phyloP scores from a whole-genome alignment of 1,139 yeast genomes.

The Pichia norvegensis region DNA sequence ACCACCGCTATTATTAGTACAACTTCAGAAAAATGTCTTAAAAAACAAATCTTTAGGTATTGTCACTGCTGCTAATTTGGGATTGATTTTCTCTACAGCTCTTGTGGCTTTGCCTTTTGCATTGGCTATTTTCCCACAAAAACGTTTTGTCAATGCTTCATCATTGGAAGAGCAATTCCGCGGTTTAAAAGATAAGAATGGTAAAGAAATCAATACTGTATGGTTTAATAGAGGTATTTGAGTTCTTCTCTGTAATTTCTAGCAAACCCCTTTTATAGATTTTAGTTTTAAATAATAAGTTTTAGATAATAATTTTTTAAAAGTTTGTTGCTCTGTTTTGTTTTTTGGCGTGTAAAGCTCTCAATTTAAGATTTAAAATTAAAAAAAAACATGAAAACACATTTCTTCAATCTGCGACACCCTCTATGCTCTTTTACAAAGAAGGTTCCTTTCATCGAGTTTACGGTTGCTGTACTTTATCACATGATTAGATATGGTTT shows the following conservation, averaged over 20 bases:
- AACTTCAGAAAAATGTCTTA: slow-evolving; percentile 61
- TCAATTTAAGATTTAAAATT: too few relatives aligned
- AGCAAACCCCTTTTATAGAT: background rate
- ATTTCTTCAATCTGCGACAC: too few relatives aligned
- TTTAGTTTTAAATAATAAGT: too few relatives aligned
- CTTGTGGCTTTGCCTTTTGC: slow-evolving; percentile 90
- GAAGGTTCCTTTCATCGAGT: too few relatives aligned
- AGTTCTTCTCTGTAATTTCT: background rate
- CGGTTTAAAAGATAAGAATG: slow-evolving; percentile 53
- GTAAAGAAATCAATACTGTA: slow-evolving; percentile 51
- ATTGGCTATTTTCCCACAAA: slow-evolving; percentile 89
- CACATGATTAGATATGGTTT: slow-evolving; percentile 15
- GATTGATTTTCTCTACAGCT: slow-evolving; percentile 76
- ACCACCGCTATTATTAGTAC: slow-evolving; percentile 79
- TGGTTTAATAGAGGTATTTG: slow-evolving; percentile 86
- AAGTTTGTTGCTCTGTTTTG: too few relatives aligned
- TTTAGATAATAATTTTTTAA: too few relatives aligned
- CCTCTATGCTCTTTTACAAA: too few relatives aligned
- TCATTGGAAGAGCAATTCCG: slow-evolving; percentile 60
- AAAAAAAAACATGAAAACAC: too few relatives aligned
- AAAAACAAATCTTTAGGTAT: slow-evolving; percentile 58
- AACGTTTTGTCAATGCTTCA: slow-evolving; percentile 50
- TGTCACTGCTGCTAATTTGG: slow-evolving; percentile 68
- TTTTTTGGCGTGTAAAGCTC: too few relatives aligned
- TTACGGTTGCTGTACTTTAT: too few relatives aligned